Base-by-base conservation (phyloP, 805 yeast genomes). In the Schwanniomyces sp. region DNA sequence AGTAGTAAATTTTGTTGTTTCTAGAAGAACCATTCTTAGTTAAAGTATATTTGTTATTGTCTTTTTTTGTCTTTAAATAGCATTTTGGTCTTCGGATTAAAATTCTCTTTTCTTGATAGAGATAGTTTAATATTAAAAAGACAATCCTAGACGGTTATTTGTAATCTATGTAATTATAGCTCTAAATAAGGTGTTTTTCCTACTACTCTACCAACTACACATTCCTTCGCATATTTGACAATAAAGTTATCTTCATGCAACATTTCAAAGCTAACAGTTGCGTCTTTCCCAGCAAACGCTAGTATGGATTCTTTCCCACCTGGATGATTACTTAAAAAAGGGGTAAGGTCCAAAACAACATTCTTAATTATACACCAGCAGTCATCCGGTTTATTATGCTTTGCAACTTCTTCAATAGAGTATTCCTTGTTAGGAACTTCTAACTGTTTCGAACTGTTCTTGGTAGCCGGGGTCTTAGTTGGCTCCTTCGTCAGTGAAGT, bases 221-320 rank as follows among this genome's bases (percentile, higher is more conserved):
- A 66, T 25, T 65, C 62, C 1, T 68, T 62, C 2, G 82, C 81
- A 50, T 79, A 79, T 48, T 78, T 69, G 1, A 75, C 66, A 44
- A 81, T 67, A 44, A 81, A 81, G 42, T 69, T 69, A 52, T 82
- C 86, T 47, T 80, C 82, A 57, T 82, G 86, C 45, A 81, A 63
- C 80, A 76, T 74, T 37, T 67, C 79, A 53, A 75, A 76, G 43
- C 75, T 73, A 47, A 74, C 79, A 2, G 79, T 75, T 4, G 80
- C 80, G 52, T 74, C 80, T 51, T 65, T 70, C 1, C 81, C 79
- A 10, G 76, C 76, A 53, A 70, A 74, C 48, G 72, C 69, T 12
- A 70, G 42, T 49, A 82, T 79, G 11, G 84, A 75, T 43, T 80
- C 80, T 14, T 66, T 76, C 7, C 88, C 88, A 25, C 88, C 88